Base-by-base conservation (phyloP, 768 basidiomycete genomes). In the Russula compacta region DNA sequence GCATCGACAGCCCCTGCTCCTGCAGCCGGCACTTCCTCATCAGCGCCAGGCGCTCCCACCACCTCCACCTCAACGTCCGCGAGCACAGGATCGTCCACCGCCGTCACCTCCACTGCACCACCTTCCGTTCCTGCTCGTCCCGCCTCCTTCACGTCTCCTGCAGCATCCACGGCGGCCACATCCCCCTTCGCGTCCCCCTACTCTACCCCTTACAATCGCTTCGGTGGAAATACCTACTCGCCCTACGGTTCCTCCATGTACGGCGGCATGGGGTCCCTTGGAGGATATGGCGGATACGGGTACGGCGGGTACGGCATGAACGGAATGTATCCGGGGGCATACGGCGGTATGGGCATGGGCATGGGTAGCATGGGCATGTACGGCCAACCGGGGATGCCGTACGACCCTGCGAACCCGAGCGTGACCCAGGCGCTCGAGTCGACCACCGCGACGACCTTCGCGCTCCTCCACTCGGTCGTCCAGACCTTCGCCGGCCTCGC, bases 401-500 rank as follows among this genome's bases (percentile, higher is more conserved):
- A 75, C 72, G 80, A 83, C 73, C 75, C 81, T 50, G 72, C 75
- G 65, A 75, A 79, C 61, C 79, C 79, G n/a, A 83, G 84, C 6
- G 84, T 98, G 59, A 86, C 92, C 0, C 92, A 94, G 69, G 85
- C 89, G 0, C 86, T 98, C 62, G 93, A 97, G 75, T 72, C 83
- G 6, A 89, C 91, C 10, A 99, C 95, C 1, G 87, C 90, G 56
- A 87, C 90, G 59, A 98, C 95, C 3, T 99, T 99, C 69, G 81
- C 88, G 33, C 85, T 99, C 59, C 78, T 99, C 33, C 94, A 98
- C 67, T 91, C 89, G 11, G 87, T 99, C 70, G 95, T 99, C 48
- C 90, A 92, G 68, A 97, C 95, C 4, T 95, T 98, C 74, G 80
- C 85, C 0, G 95, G 95, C 24, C 86, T 99, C 64, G 87, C 95